Conservation (phyloP, 805 yeast species). For the Kazachstania taianensis region DNA sequence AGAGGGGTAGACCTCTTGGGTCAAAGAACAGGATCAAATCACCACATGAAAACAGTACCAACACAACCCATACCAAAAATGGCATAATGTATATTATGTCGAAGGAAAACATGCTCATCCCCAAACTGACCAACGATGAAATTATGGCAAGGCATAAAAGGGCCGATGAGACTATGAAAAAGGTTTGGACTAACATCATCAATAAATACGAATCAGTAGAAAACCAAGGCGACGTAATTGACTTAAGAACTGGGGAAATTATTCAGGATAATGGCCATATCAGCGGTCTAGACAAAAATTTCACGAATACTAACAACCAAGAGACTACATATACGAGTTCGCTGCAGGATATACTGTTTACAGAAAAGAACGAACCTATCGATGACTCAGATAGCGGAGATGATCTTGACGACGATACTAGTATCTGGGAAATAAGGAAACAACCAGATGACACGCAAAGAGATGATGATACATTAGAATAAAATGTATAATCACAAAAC, state of each 20-base stretch:
- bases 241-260: constrained; percentile 52
- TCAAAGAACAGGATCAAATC: not conserved
- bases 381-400: not conserved
- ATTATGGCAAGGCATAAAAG: constrained; percentile 26
- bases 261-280: constrained; percentile 63
- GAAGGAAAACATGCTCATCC: constrained; percentile 24
- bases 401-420: not conserved
- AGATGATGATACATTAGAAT: no score
- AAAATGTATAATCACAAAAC: no score
- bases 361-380: not conserved
- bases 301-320: constrained; percentile 18
- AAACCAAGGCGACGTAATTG: constrained; percentile 55
- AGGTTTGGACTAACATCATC: constrained; percentile 44
- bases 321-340: constrained; percentile 17
- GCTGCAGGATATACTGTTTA: constrained; percentile 5
- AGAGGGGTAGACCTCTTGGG: constrained; percentile 1
- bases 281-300: constrained; percentile 27
- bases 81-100: constrained; percentile 25
- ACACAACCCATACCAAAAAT: no score
- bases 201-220: constrained; percentile 42
- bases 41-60: not conserved
- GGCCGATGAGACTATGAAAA: constrained; percentile 29
- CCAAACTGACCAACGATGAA: constrained; percentile 27
- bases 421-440: not conserved
- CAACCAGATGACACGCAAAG: no score